These are phyloP conservation scores for Viridothelium virens DNA, from an alignment of 495 filamentous ascomycete genomes.

Conservation along the genomic window DNA sequence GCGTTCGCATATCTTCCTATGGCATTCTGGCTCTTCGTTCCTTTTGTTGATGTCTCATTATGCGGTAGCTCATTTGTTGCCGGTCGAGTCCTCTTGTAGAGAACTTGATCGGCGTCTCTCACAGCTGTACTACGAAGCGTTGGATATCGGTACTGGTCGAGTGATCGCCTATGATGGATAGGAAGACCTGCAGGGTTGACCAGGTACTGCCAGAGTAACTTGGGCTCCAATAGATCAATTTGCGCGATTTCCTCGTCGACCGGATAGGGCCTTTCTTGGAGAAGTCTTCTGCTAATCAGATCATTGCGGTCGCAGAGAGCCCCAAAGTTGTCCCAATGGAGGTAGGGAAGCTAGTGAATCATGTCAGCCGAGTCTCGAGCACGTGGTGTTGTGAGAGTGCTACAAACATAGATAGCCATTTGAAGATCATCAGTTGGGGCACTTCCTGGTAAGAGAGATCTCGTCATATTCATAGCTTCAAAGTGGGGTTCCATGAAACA, in stretches of 20 bases:
- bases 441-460: not conserved
- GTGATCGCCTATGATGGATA: conserved; percentile 7
- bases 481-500: conserved; percentile 3
- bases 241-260: not conserved
- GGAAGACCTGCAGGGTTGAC: not conserved
- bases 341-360: not conserved
- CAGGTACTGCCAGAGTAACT: conserved; percentile 5
- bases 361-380: not conserved
- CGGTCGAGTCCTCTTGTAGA: conserved; percentile 7
- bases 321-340: conserved; percentile 5
- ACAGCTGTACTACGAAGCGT: not conserved
- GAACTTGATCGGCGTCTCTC: conserved; percentile 7
- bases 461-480: not conserved
- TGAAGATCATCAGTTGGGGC: not conserved
- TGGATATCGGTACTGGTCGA: conserved; percentile 6
- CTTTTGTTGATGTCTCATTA: not conserved
- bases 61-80: not conserved
- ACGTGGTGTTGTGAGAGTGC: too few species aligned
- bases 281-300: not conserved
- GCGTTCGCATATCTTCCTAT: not conserved
- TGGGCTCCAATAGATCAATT: not conserved
- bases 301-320: not conserved
- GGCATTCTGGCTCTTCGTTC: not conserved
- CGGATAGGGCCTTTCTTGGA: not conserved
- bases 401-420: conserved; percentile 1